Percentiles rank a stretch among this genome's conserved stretches.
Conservation (phyloP, 1,284 basidiomycete species). For the Grifola frondosa region DNA sequence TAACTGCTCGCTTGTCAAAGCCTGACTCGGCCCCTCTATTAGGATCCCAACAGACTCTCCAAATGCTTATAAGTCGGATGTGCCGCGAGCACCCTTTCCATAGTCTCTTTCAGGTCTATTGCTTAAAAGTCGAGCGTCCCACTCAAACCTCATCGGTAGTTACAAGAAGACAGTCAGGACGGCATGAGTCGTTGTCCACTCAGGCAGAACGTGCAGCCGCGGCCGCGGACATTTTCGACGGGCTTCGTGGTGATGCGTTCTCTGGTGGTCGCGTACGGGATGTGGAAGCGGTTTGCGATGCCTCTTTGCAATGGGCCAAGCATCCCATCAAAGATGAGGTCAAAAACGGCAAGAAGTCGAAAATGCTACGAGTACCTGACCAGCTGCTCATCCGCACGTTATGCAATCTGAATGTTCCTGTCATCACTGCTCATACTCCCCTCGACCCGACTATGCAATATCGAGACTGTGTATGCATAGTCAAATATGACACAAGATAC, state of each 20-base stretch:
- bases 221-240: slow-evolving; percentile 68
- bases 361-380: slow-evolving; percentile 40
- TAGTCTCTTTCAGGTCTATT: slow-evolving; percentile 87
- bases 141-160: slow-evolving; percentile 15
- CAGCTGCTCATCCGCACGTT: slow-evolving; percentile 48
- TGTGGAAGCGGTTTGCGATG: slow-evolving; percentile 69
- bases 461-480: slow-evolving; percentile 64
- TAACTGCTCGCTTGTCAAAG: slow-evolving; percentile 80
- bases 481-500: slow-evolving; percentile 61
- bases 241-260: slow-evolving; percentile 46
- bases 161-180: slow-evolving; percentile 41
- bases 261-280: slow-evolving; percentile 47
- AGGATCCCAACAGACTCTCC: slow-evolving; percentile 64
- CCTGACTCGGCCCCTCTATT: slow-evolving; percentile 27
- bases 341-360: slow-evolving; percentile 17
- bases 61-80: slow-evolving; percentile 71
- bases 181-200: slow-evolving; percentile 38
- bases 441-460: slow-evolving; percentile 76
- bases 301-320: slow-evolving; percentile 83
- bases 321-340: slow-evolving; percentile 45
- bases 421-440: slow-evolving; percentile 73
- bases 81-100: slow-evolving; percentile 94
- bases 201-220: slow-evolving; percentile 64
- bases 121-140: slow-evolving; percentile 39
- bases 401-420: slow-evolving; percentile 67